Evolutionary conservation across 1,139 yeast species (phyloP), one percentile per base, ranked within the genome.

Genomic region (Kodamaea sp.): DNA sequence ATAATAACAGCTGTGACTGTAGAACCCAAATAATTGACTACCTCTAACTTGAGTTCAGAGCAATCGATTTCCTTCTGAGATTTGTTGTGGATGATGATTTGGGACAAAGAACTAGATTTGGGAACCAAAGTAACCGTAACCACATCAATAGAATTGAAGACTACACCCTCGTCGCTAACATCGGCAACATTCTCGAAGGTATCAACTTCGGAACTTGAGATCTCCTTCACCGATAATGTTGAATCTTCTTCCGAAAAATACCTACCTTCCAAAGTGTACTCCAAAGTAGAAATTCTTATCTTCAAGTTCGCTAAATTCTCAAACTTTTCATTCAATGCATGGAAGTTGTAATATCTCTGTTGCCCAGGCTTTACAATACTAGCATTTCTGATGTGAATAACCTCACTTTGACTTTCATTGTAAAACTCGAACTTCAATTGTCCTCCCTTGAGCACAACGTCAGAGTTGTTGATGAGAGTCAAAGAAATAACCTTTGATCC

Each of bases 41-140:
- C 49, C 34, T 54, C 57, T 28, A 68, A 51, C 15, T 46, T 53
- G 44, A 66, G 51, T 28, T 62, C 56, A 2, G 60, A 47, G 34
- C 70, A 64, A 32, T 57, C 65, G 37, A 69, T 53, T 4, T 46
- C 34, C 13, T 47, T 44, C 1, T 28, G 22, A 1, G 67, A 51
- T 35, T 54, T 56, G 48, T 69, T 69, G n/a, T 52, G 50, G 26
- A 69, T 44, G 9, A 56, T 50, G 5, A 66, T 44, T 36, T 64
- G 70, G 3, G 67, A 57, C 53, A 66, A 49, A 5, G 53, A 51
- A 15, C 51, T 47, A 2, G 69, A 55, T 35, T 64, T 64, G 13
- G 68, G 63, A 12, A 56, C 48, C 15, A 64, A 47, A 10, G 55
- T 43, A 9, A 62, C 56, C n/a, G 44, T 46, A 11, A 57, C 48